Percentiles rank a stretch among this genome's conserved stretches.
Evolutionary conservation across 306 rosid species (phyloP).

Genomic region (Senna tora): DNA sequence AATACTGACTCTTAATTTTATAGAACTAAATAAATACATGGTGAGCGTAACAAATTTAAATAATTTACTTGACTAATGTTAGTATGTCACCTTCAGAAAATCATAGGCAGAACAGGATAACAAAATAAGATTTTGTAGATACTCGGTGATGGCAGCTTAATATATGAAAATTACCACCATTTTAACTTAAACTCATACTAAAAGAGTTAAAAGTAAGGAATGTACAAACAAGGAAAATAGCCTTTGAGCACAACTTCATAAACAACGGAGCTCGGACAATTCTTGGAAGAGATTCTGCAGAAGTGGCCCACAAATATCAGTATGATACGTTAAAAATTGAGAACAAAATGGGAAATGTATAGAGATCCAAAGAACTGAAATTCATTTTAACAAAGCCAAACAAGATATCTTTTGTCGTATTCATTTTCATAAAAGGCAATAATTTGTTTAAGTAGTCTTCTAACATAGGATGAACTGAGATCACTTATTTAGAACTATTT

Average conservation of each 20-base stretch:
- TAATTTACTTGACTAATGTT: slow-evolving; percentile 19
- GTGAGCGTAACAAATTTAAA: slow-evolving; percentile 24
- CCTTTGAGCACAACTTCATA: slow-evolving; percentile 59
- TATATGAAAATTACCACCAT: slow-evolving; percentile 18
- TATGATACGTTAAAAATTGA: slow-evolving; percentile 19
- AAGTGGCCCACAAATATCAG: slow-evolving; percentile 31
- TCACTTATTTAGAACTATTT: slow-evolving; percentile 6
- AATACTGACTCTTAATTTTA: slow-evolving; percentile 1
- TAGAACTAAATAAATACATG: slow-evolving; percentile 19
- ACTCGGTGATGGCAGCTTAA: slow-evolving; percentile 22
- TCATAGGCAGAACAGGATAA: slow-evolving; percentile 34
- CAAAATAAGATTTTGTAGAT: slow-evolving; percentile 5
- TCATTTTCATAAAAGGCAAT: not conserved
- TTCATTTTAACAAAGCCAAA: slow-evolving; percentile 10
- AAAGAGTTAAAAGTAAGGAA: slow-evolving; percentile 68
- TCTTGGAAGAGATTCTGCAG: slow-evolving; percentile 69
- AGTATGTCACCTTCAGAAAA: slow-evolving; percentile 16
- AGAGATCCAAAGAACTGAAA: slow-evolving; percentile 25
- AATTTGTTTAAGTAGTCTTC: not conserved
- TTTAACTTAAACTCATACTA: slow-evolving; percentile 29
- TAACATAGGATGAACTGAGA: slow-evolving; percentile 24
- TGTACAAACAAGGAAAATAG: slow-evolving; percentile 98
- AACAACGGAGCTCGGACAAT: slow-evolving; percentile 56
- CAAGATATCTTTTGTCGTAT: not conserved
- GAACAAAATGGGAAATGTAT: not conserved